Conservation (phyloP, 768 basidiomycete genomes). For the Candolleomyces eurysporus region DNA sequence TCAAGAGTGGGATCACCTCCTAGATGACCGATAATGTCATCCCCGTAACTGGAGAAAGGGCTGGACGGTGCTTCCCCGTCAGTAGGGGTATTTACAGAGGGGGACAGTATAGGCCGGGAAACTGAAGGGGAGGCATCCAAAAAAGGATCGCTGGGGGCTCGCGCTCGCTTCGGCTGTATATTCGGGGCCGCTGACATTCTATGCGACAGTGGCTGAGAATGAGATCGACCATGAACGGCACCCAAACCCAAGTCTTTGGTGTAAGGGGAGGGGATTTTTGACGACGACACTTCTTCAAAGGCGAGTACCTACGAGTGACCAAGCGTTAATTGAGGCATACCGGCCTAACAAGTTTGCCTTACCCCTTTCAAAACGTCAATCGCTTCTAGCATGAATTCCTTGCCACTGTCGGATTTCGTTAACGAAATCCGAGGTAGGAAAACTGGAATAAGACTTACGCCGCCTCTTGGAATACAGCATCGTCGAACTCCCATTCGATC, state of each 20-base stretch:
- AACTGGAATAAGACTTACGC: conserved; percentile 58
- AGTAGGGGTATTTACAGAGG: conserved; percentile 35
- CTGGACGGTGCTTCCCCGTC: conserved; percentile 37
- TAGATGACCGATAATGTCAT: conserved; percentile 33
- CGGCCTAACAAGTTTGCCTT: conserved; percentile 31
- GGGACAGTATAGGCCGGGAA: conserved; percentile 53
- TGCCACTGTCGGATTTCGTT: conserved; percentile 56
- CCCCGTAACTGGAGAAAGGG: conserved; percentile 34
- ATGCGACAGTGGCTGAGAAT: conserved; percentile 49
- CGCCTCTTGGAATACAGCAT: conserved; percentile 91
- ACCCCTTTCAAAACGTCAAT: conserved; percentile 90
- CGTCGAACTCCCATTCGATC: conserved; percentile 91
- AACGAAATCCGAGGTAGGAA: conserved; percentile 16
- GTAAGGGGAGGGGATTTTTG: conserved; percentile 32
- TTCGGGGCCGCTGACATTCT: conserved; percentile 40
- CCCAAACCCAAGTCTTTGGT: conserved; percentile 36
- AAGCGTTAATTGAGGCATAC: conserved; percentile 9
- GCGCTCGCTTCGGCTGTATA: conserved; percentile 57
- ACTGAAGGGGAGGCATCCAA: conserved; percentile 66
- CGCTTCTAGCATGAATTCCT: conserved; percentile 92
- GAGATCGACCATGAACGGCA: conserved; percentile 50
- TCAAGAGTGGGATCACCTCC: conserved; percentile 24
- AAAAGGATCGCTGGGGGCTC: conserved; percentile 80
- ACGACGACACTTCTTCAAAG: conserved; percentile 66
- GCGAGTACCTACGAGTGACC: conserved; percentile 43